Base-by-base conservation (phyloP, 2,329 filamentous ascomycete species). In the Fusarium circinatum region DNA sequence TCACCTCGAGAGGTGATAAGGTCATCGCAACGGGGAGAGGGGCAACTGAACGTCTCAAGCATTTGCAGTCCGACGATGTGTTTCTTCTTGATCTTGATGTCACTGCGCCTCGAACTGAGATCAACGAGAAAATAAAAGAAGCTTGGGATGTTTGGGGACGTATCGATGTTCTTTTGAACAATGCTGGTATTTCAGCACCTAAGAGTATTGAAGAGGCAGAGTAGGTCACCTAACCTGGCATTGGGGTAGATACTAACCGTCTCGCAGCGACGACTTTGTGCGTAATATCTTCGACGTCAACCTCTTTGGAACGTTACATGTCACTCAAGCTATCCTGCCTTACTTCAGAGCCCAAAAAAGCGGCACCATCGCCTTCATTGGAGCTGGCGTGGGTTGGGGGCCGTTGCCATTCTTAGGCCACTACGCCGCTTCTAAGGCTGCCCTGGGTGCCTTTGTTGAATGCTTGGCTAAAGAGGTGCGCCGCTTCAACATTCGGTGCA, bases 371-470 rank as follows among this genome's bases (percentile, higher is more conserved):
- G 63, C 48, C 8, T 65, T 65, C 11, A 56, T 64, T 12, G 59
- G 48, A 24, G 59, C 63, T 30, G 63, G 59, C 3, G 28, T 64
- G 4, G 48, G 60, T 6, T 65, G 63, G 59, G 63, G 63, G 0
- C 32, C 63, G 39, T 10, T 65, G 3, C 63, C 63, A 6, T 65
- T 65, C 24, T 20, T 65, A 2, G 36, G 59, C 22, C 59, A 65
- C n/a, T 65, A 65, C 8, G 63, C 63, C 3, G 63, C 63, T 18
- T 65, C 63, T 7, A 64, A 65, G 24, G 63, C 59, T 48, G 63
- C 63, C 8, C 63, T 65, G 0, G 48, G 63, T 1, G 48, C 63
- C 3, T 48, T 64, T 30, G 60, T 64, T 5, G 63, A 65, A 38
- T 49, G 63, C 14, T 17, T 65, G 8, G 13, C 34, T 3, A 65